Evolutionary conservation across 495 filamentous ascomycete species (phyloP).

Genomic region (Cryomyces minteri): DNA sequence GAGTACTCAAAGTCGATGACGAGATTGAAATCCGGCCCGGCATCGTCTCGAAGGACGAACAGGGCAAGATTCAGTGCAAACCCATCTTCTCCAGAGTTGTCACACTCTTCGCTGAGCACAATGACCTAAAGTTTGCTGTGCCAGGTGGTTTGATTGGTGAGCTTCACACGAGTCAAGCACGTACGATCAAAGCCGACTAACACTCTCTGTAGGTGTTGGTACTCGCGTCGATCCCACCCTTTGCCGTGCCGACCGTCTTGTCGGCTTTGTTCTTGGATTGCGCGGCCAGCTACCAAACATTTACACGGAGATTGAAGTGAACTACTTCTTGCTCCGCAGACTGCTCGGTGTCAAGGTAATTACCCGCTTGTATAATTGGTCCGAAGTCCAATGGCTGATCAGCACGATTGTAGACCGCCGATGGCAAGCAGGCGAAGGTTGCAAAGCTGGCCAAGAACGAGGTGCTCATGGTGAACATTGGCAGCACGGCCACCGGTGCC

Average conservation of each 20-base stretch:
- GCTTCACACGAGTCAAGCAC: too few species aligned
- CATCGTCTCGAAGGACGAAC: constrained; percentile 83
- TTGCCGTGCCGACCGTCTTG: constrained; percentile 94
- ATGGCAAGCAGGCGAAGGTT: constrained; percentile 98
- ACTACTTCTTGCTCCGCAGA: constrained; percentile 91
- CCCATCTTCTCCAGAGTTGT: constrained; percentile 93
- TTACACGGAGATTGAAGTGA: constrained; percentile 94
- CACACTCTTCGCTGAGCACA: constrained; percentile 89
- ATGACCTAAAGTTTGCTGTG: constrained; percentile 93
- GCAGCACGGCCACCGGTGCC: constrained; percentile 77
- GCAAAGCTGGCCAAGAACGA: constrained; percentile 95
- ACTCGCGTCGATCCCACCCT: constrained; percentile 93
- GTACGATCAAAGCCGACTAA: too few species aligned
- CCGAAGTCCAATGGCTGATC: too few species aligned
- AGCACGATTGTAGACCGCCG: too few species aligned
- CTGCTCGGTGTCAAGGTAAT: constrained; percentile 94
- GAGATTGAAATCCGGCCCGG: constrained; percentile 97
- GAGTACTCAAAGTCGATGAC: constrained; percentile 86
- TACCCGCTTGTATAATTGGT: too few species aligned
- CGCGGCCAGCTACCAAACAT: constrained; percentile 83
- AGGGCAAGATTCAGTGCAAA: constrained; percentile 85
- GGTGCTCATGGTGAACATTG: constrained; percentile 98
- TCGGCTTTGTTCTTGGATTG: constrained; percentile 92
- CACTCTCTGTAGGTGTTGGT: constrained; percentile 49
- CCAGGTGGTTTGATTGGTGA: constrained; percentile 76